Base-by-base conservation (phyloP, 2,329 filamentous ascomycete species). In the Hymenoscyphus infarciens region DNA sequence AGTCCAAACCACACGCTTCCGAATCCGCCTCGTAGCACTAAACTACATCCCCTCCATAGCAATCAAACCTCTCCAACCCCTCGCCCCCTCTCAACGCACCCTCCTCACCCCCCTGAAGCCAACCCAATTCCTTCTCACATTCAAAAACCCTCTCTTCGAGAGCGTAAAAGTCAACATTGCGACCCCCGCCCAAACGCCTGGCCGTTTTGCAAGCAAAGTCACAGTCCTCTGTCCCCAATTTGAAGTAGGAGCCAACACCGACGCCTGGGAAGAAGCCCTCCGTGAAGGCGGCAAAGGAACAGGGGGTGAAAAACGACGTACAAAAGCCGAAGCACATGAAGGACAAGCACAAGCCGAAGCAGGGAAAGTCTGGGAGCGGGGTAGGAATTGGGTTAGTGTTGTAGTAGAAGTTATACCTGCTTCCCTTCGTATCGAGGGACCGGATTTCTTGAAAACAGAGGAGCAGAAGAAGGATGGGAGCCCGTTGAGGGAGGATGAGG, bases 201-300 rank as follows among this genome's bases (percentile, higher is more conserved):
- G 92, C 3, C 83, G 86, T 8, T 90, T 93, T 70, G 82, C 84
- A 1, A 90, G 88, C 61, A 89, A 86, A 70, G 91, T 99, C 64
- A 99, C 95, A 0, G 88, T 99, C 15, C 82, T 99, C 1, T 99
- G 94, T 72, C 95, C 95, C 0, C 87, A 96, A 70, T 98, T 99
- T 75, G 91, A 95, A 57, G 88, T 99, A 54, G 94, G 93, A 66
- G 91, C 94, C 63, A 97, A 97, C 75, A 95, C 91, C n/a, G 90
- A 93, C 70, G 85, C 96, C 76, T 90, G 90, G 89, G 94, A 98
- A 70, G 95, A 98, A 73, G 94, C 93, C 0, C 81, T 97, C 61
- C 63, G 75, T 10, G 66, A 69, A 65, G 70, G 75, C 57, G 67
- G 72, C 68, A 77, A 73, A 74, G 74, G 74, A 75, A 73, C 68